A percentile compares a stretch with the other conserved stretches of the same genome.
These are phyloP conservation scores for Chalaropsis ovoidea DNA, from an alignment of 2,329 filamentous ascomycete genomes.

Conservation along the genomic window DNA sequence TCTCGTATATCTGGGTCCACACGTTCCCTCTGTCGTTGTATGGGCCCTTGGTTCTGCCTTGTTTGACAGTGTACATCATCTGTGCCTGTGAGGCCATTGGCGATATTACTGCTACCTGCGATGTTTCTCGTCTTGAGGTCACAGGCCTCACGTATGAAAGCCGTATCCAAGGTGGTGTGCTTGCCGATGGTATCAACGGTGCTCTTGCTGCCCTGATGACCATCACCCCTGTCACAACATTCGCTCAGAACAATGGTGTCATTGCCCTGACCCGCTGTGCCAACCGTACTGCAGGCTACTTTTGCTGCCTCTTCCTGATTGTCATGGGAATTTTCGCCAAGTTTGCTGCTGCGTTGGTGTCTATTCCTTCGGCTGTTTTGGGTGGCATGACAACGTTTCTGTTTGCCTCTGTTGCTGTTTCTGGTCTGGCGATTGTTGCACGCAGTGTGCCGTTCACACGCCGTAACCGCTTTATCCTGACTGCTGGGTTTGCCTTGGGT, in stretches of 20 bases:
- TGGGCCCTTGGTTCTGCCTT: slow-evolving; percentile 60
- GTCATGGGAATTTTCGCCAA: slow-evolving; percentile 77
- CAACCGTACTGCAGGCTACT: slow-evolving; percentile 70
- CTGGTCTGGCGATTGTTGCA: slow-evolving; percentile 65
- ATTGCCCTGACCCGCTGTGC: slow-evolving; percentile 74
- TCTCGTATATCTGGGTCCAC: slow-evolving; percentile 67
- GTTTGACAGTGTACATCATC: slow-evolving; percentile 61
- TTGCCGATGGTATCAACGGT: slow-evolving; percentile 69
- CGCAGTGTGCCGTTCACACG: slow-evolving; percentile 62
- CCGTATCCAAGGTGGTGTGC: slow-evolving; percentile 65
- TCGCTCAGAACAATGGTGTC: slow-evolving; percentile 77
- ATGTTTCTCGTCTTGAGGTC: slow-evolving; percentile 66
- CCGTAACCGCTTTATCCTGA: slow-evolving; percentile 72
- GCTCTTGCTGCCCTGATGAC: slow-evolving; percentile 66
- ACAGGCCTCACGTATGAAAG: slow-evolving; percentile 62
- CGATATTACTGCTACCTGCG: slow-evolving; percentile 71
- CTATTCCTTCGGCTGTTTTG: slow-evolving; percentile 58
- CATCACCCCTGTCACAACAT: slow-evolving; percentile 68
- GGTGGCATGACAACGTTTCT: slow-evolving; percentile 73
- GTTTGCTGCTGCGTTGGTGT: slow-evolving; percentile 67
- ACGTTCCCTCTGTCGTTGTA: slow-evolving; percentile 65
- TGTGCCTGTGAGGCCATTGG: slow-evolving; percentile 71
- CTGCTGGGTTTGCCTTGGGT: slow-evolving; percentile 61
- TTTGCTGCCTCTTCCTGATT: slow-evolving; percentile 64
- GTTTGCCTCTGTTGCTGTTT: slow-evolving; percentile 65